phyloP scores from a whole-genome alignment of 2,329 filamentous ascomycete genomes.

The Alternaria triticimaculans region DNA sequence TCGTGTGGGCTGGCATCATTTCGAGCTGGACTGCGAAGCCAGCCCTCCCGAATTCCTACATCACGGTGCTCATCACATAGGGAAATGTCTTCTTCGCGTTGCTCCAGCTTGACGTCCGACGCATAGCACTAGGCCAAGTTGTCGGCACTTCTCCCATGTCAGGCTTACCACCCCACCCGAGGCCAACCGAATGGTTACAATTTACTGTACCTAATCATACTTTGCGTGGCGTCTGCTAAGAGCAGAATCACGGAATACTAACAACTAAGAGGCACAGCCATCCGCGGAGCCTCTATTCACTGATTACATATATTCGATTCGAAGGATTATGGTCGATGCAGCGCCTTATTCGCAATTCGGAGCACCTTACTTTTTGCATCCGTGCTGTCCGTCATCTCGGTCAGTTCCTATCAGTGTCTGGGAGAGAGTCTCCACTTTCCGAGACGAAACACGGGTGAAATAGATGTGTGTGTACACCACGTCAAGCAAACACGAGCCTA shows the following conservation, averaged over 20 bases:
- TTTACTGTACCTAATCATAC: conserved; percentile 14
- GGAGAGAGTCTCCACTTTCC: background rate
- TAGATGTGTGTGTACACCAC: background rate
- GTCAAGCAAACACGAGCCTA: background rate
- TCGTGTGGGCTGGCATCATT: conserved; percentile 6
- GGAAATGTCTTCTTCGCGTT: background rate
- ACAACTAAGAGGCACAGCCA: background rate
- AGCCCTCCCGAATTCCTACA: background rate
- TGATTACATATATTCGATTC: background rate
- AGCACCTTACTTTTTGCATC: background rate
- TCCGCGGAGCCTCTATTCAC: background rate
- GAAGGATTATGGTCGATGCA: background rate
- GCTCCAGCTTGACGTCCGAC: background rate
- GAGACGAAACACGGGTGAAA: background rate
- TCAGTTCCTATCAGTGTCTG: background rate
- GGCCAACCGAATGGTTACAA: conserved; percentile 2
- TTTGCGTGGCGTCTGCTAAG: background rate
- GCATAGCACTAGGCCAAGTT: background rate
- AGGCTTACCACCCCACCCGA: background rate
- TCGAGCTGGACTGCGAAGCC: background rate
- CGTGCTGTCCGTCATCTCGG: background rate
- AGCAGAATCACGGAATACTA: background rate
- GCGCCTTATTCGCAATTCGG: background rate
- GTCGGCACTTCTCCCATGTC: conserved; percentile 2
- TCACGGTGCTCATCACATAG: background rate